phyloP scores from a whole-genome alignment of 1,284 basidiomycete genomes.

The Fomes fomentarius region DNA sequence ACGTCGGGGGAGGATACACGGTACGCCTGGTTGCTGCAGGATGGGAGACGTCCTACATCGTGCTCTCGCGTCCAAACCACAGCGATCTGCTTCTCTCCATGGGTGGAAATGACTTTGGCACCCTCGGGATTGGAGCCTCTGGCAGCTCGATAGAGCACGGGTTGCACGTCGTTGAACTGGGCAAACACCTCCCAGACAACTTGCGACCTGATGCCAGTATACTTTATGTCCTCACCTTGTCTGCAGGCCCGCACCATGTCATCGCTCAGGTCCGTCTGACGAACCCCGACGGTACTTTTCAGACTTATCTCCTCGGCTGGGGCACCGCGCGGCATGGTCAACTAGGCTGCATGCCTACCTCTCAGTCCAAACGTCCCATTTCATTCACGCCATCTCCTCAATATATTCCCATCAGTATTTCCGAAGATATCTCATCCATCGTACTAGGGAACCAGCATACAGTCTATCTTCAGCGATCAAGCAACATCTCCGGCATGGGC shows the following conservation, averaged over 20 bases:
- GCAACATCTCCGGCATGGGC: conserved; percentile 57
- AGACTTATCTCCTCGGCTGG: conserved; percentile 70
- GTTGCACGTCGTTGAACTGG: conserved; percentile 42
- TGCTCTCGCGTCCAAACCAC: conserved; percentile 43
- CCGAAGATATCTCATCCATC: conserved; percentile 39
- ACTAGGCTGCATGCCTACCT: conserved; percentile 46
- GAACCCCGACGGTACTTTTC: conserved; percentile 27
- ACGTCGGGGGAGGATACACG: conserved; percentile 33
- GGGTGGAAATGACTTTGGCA: conserved; percentile 84
- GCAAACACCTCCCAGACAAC: conserved; percentile 23
- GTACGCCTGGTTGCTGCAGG: conserved; percentile 58
- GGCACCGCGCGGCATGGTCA: conserved; percentile 84
- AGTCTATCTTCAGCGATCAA: conserved; percentile 54
- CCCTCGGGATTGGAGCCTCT: conserved; percentile 58
- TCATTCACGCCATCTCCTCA: conserved; percentile 40
- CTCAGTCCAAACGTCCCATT: conserved; percentile 19
- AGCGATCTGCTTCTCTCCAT: conserved; percentile 76
- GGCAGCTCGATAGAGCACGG: conserved; percentile 5
- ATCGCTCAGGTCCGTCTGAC: conserved; percentile 46
- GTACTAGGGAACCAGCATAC: conserved; percentile 77
- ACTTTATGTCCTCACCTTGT: conserved; percentile 45
- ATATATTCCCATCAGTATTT: conserved; percentile 29
- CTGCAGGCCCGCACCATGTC: conserved; percentile 75
- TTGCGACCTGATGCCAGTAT: conserved; percentile 26
- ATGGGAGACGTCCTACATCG: conserved; percentile 86